Base-by-base conservation (phyloP, 306 rosid genomes). In the Cyamopsis tetragonoloba region DNA sequence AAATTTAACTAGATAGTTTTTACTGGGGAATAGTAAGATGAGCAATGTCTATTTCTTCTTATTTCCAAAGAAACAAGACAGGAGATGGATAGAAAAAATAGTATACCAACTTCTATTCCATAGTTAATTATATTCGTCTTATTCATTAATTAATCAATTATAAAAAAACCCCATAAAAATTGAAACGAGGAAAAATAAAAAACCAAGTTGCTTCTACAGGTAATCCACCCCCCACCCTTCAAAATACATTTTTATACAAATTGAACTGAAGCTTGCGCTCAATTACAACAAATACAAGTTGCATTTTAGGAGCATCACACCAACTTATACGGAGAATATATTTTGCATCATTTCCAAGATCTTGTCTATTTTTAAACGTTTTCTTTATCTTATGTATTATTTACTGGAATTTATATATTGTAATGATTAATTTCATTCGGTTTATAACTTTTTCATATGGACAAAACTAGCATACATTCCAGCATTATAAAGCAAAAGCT, bases 1-100 rank as follows among this genome's bases (percentile, higher is more conserved):
- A 27, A 15, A 49, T 49, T 42, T 22, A 80, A 76, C 42, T 65
- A 59, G 17, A 24, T 32, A 22, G 46, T 34, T 48, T 65, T 59
- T 37, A 37, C 59, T 11, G 8, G 60, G 32, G 60, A 57, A 27
- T 34, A 73, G 32, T 1, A n/a, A n/a, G n/a, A 27, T 26, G 51
- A 32, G 42, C 31, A 69, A 61, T 44, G 48, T 57, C 59, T 61
- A 28, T 34, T 46, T n/a, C n/a, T 24, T 56, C 53, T 18, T 62
- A 49, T 50, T 66, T 41, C 49, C 47, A 39, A 64, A 46, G 56
- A 49, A 47, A 38, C 46, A 58, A 68, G 43, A n/a, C 22, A 22
- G 19, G 46, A 30, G 47, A 56, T 0, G 18, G 60, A 10, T 46
- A 15, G 0, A n/a, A 26, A 38, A 37, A 3, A n/a, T n/a, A n/a